phyloP scores from a whole-genome alignment of 2,329 filamentous ascomycete genomes.

The Allantophomopsis cytisporea region DNA sequence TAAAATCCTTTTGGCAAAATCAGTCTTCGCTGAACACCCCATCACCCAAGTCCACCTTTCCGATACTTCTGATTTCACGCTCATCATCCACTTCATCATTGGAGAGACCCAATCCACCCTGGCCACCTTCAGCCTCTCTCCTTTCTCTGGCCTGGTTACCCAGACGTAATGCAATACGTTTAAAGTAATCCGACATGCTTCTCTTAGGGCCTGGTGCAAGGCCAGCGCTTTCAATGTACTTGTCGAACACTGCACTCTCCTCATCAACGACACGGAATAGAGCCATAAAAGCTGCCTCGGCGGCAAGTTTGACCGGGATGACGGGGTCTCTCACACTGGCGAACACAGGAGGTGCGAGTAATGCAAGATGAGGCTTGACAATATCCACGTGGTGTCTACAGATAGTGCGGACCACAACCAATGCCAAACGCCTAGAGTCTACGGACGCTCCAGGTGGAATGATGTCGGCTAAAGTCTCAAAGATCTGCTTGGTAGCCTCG shows the following conservation, averaged over 20 bases:
- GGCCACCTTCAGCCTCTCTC: constrained; percentile 80
- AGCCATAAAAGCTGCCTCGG: constrained; percentile 86
- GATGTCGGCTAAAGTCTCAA: constrained; percentile 61
- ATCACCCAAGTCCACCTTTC: constrained; percentile 72
- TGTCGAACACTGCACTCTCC: constrained; percentile 77
- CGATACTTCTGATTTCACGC: constrained; percentile 90
- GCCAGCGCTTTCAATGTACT: constrained; percentile 63
- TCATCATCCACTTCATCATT: constrained; percentile 93
- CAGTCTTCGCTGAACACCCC: constrained; percentile 14
- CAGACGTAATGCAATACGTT: constrained; percentile 73
- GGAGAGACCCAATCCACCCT: constrained; percentile 71
- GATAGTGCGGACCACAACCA: constrained; percentile 81
- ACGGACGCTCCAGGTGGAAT: constrained; percentile 67
- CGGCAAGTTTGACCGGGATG: constrained; percentile 89
- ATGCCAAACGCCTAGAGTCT: constrained; percentile 72
- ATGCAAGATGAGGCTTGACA: constrained; percentile 64
- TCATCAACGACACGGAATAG: constrained; percentile 85
- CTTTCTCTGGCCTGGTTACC: constrained; percentile 82
- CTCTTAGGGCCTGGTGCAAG: constrained; percentile 64
- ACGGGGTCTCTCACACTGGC: constrained; percentile 79
- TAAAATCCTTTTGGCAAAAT: background rate
- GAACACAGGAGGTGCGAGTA: constrained; percentile 77
- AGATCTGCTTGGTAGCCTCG: constrained; percentile 66
- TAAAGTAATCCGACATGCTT: constrained; percentile 95
- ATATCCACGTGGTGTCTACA: constrained; percentile 68